Evolutionary conservation across 768 basidiomycete genomes (phyloP).

Genomic region (Termitomyces sp.): DNA sequence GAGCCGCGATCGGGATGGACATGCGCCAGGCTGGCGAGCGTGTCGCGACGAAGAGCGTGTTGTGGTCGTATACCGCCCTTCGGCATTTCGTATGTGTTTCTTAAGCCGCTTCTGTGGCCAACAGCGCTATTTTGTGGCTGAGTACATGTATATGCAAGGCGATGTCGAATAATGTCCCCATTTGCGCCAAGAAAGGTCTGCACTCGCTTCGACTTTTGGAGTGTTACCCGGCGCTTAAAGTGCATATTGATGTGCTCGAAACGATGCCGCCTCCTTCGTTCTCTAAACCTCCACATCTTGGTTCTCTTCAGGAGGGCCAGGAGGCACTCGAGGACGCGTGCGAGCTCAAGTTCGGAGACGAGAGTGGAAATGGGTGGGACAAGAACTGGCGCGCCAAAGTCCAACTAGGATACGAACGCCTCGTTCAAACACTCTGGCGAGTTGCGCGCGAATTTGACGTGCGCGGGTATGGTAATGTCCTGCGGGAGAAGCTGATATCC

Average conservation of each 20-base stretch:
- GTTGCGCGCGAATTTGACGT: constrained; percentile 72
- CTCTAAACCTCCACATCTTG: constrained; percentile 64
- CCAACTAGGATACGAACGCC: constrained; percentile 60
- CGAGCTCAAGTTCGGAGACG: constrained; percentile 49
- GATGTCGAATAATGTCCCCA: constrained; percentile 63
- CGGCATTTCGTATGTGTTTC: constrained; percentile 62
- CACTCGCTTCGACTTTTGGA: constrained; percentile 68
- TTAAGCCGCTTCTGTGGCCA: not conserved
- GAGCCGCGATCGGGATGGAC: constrained; percentile 70
- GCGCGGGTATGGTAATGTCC: constrained; percentile 64
- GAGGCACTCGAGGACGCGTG: constrained; percentile 66
- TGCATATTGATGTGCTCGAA: constrained; percentile 61
- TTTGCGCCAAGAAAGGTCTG: constrained; percentile 63
- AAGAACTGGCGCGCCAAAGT: constrained; percentile 59
- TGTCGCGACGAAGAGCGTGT: constrained; percentile 74
- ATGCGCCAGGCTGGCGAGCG: constrained; percentile 75
- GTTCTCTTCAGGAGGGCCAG: constrained; percentile 54
- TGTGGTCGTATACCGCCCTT: constrained; percentile 78
- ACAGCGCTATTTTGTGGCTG: not conserved
- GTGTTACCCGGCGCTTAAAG: constrained; percentile 53
- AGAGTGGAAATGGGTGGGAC: constrained; percentile 41
- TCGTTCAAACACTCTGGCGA: constrained; percentile 64
- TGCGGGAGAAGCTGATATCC: constrained; percentile 67
- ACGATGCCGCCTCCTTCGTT: constrained; percentile 54
- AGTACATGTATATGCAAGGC: constrained; percentile 37